These are phyloP conservation scores for Zymoseptoria passerinii DNA, from an alignment of 2,329 filamentous ascomycete genomes.

Conservation along the genomic window DNA sequence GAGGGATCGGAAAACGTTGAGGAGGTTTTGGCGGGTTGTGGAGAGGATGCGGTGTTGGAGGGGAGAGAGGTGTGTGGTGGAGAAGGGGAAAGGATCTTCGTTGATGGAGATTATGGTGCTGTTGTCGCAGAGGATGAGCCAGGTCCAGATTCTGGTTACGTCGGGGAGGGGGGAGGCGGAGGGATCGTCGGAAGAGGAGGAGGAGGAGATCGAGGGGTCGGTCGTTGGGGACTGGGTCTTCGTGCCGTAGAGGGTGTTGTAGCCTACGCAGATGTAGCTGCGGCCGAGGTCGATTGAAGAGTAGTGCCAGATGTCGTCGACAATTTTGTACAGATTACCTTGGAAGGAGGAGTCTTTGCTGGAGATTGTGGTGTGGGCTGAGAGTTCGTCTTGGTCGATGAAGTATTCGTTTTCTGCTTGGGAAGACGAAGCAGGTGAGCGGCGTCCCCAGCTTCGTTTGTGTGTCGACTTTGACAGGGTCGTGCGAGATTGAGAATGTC, in stretches of 20 bases:
- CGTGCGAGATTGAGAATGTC: constrained; percentile 4
- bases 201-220: neutral
- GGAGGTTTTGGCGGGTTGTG: constrained; percentile 49
- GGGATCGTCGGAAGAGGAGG: neutral
- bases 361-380: constrained; percentile 20
- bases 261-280: constrained; percentile 63
- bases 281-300: constrained; percentile 62
- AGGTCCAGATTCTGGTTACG: constrained; percentile 48
- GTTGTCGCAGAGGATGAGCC: constrained; percentile 61
- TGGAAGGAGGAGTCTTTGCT: constrained; percentile 17
- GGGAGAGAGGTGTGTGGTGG: constrained; percentile 29
- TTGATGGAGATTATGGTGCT: constrained; percentile 64
- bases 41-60: constrained; percentile 41
- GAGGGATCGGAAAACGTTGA: constrained; percentile 54
- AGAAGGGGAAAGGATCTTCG: constrained; percentile 46
- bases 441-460: constrained; percentile 5
- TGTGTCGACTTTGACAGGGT: constrained; percentile 7
- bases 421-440: constrained; percentile 1
- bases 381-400: constrained; percentile 19
- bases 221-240: constrained; percentile 4
- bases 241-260: constrained; percentile 52
- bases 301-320: constrained; percentile 67
- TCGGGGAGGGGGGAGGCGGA: neutral
- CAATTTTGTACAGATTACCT: constrained; percentile 49
- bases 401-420: constrained; percentile 8